Base-by-base conservation (phyloP, 192 early-diverging fungal species). In the Umbelopsis sp. region DNA sequence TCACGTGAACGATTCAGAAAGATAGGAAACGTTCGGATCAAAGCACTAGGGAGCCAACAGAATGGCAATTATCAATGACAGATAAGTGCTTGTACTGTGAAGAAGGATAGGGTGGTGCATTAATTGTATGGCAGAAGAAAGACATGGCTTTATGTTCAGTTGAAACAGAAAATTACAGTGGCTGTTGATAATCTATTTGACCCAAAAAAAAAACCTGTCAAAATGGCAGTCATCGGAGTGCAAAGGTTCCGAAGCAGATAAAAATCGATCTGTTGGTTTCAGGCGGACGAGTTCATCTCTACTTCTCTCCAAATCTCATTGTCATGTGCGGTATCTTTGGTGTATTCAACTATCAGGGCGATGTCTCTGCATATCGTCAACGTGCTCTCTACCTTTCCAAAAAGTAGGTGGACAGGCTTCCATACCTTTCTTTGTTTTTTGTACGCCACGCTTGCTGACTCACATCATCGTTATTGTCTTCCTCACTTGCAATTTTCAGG, bases 241-340 rank as follows among this genome's bases (percentile, higher is more conserved):
- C 26, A 17, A 62, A 62, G 25, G 9, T 62, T 62, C 56, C 56
- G 56, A 62, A 62, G 56, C 34, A 62, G 56, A 62, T 62, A 62
- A 62, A 62, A 62, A 36, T 62, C 56, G 56, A 62, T 62, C 56
- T 62, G 56, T 62, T 20, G 26, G 56, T 62, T 34, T 62, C 56
- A 62, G 11, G 14, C 29, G 20, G 2, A 20, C 31, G 29, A 7
- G 52, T 12, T 62, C 56, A 62, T 62, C 56, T 62, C 56, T 34
- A 62, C 31, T 62, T 26, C 34, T 31, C 26, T 34, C 17, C 56
- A 62, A 34, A 62, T 62, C 56, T 62, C 31, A 26, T 26, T 32
- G 26, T 62, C 24, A 99, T 99, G 97, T 99, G 97, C 79, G 97
- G 97, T 68, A 97, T 99, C 79, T 97, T 99, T 89, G 95, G 91